Percentiles rank a stretch among this genome's conserved stretches.
These are phyloP conservation scores for Entonaema liquescens DNA, from an alignment of 495 filamentous ascomycete genomes.

Conservation along the genomic window DNA sequence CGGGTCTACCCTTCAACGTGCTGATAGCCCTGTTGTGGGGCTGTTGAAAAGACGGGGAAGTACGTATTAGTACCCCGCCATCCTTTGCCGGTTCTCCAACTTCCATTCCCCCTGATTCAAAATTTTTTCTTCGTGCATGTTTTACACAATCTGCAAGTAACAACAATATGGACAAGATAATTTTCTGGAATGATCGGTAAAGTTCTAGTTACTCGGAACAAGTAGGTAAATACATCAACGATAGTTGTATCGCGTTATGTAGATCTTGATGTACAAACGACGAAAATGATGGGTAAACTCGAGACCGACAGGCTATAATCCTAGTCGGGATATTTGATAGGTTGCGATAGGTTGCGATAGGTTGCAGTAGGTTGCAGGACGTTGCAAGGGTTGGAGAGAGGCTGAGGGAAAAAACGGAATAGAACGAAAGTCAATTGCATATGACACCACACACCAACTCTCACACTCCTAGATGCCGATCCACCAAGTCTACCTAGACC, in stretches of 20 bases:
- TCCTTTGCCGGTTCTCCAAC: constrained; percentile 34
- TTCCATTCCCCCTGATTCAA: constrained; percentile 34
- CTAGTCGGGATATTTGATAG: constrained; percentile 33
- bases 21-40: constrained; percentile 14
- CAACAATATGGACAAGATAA: constrained; percentile 38
- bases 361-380: neutral
- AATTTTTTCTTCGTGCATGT: constrained; percentile 13
- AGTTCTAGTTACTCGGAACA: constrained; percentile 1
- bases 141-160: constrained; percentile 4
- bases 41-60: constrained; percentile 17
- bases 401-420: constrained; percentile 44
- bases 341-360: constrained; percentile 24
- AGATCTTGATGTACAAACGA: constrained; percentile 31
- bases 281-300: constrained; percentile 42
- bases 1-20: constrained; percentile 28
- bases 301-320: constrained; percentile 40
- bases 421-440: constrained; percentile 38
- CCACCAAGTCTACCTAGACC: neutral
- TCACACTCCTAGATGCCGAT: constrained; percentile 3
- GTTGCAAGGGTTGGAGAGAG: constrained; percentile 24
- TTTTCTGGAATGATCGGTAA: constrained; percentile 6
- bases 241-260: constrained; percentile 5
- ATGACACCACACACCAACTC: constrained; percentile 41
- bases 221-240: constrained; percentile 10
- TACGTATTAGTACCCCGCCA: constrained; percentile 24